Evolutionary conservation across 768 basidiomycete genomes (phyloP).

Genomic region (Tylopilus balloui): DNA sequence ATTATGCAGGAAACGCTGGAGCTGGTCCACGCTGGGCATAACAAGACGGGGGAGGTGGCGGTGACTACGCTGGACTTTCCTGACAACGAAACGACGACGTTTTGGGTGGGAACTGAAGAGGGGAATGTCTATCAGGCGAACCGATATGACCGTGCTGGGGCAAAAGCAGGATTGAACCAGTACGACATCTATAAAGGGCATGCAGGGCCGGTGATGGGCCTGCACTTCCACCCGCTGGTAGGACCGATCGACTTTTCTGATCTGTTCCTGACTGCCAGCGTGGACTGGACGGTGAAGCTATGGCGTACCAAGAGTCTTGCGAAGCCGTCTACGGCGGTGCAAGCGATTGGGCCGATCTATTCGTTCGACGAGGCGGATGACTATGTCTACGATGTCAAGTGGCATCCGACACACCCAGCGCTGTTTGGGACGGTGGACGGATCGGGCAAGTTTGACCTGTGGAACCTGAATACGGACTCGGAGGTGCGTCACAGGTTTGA

Average conservation of each 20-base stretch:
- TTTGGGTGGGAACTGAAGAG: conserved; percentile 98
- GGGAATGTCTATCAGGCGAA: conserved; percentile 96
- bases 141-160: conserved; percentile 92
- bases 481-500: conserved; percentile 59
- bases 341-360: conserved; percentile 67
- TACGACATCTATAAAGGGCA: conserved; percentile 93
- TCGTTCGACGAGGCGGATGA: conserved; percentile 98
- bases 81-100: conserved; percentile 92
- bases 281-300: conserved; percentile 98
- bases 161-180: conserved; percentile 93
- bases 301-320: conserved; percentile 82
- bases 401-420: conserved; percentile 96
- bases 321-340: conserved; percentile 60
- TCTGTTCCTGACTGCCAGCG: conserved; percentile 86
- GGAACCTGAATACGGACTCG: conserved; percentile 96
- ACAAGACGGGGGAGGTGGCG: conserved; percentile 95
- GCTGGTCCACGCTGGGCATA: conserved; percentile 82
- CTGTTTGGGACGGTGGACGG: conserved; percentile 93
- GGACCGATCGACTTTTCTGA: conserved; percentile 96
- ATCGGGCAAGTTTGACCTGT: conserved; percentile 91
- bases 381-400: conserved; percentile 97
- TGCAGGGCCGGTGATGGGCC: conserved; percentile 87
- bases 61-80: conserved; percentile 94
- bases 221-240: conserved; percentile 89
- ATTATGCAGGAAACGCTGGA: conserved; percentile 82